Evolutionary conservation across 306 rosid genomes (phyloP), one percentile per base, ranked within the genome.

Genomic region (Cyclanthera cordifolia): DNA sequence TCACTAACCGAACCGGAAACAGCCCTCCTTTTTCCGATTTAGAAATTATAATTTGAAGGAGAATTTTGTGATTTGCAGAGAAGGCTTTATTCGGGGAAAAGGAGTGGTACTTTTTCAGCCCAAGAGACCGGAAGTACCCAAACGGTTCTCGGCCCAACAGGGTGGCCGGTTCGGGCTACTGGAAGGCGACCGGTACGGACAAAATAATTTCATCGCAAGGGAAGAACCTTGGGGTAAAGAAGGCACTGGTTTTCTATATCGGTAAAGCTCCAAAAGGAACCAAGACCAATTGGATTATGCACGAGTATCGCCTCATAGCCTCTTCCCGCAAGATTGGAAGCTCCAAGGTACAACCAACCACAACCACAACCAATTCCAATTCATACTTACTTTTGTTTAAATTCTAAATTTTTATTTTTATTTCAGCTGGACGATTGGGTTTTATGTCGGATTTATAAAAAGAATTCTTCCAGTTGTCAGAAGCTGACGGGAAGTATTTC

Each of bases 181-280:
- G 97, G 97, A 92, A 92, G 78, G 97, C 97, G 23, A 92, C 97
- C 0, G 97, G 97, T n/a, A 92, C 98, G 0, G 98, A 92, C 21
- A 92, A 92, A 52, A 20, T 89, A 0, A 89, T 93, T 72, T 83
- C 88, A 25, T 85, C 89, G 0, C 91, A 93, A 72, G 98, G 96
- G 6, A 74, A 84, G 23, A 93, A 80, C 76, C 96, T 93, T 13
- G 98, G 98, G 1, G 89, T 93, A 0, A 93, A 93, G 43, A 93
- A 93, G 14, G 93, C 98, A 3, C 95, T 93, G 4, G 98, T 92
- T 63, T 92, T 92, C 78, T 92, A 92, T 48, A 20, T 92, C 21
- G 98, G 98, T 0, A 92, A 92, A 84, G 98, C 98, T 37, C 98
- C 98, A 1, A 92, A 92, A 24, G 98, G 98, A 1, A 85, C 86